phyloP scores from a whole-genome alignment of 2,329 filamentous ascomycete species.

The Gremmenia infestans region DNA sequence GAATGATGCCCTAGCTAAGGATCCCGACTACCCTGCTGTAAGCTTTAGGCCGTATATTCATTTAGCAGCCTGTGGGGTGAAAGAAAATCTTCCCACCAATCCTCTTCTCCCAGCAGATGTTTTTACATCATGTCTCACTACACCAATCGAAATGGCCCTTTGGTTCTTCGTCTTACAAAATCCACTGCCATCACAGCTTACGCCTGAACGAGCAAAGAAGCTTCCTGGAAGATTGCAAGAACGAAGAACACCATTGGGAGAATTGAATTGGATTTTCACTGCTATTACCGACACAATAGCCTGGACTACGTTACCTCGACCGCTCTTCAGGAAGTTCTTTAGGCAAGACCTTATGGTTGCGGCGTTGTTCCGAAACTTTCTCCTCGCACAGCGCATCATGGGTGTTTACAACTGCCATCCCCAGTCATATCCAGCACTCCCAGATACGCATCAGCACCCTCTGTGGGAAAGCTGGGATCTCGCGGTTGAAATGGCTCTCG shows the following conservation, averaged over 20 bases:
- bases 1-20: conserved; percentile 65
- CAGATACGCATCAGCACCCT: conserved; percentile 89
- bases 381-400: conserved; percentile 94
- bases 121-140: conserved; percentile 93
- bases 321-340: conserved; percentile 94
- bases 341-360: conserved; percentile 98
- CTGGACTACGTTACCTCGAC: conserved; percentile 88
- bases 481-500: conserved; percentile 89
- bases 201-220: conserved; percentile 77
- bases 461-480: conserved; percentile 98
- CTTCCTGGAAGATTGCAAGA: conserved; percentile 91
- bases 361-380: conserved; percentile 90
- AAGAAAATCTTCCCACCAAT: conserved; percentile 92
- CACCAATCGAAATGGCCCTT: conserved; percentile 94
- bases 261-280: conserved; percentile 99
- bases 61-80: conserved; percentile 82
- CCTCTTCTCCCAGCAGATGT: conserved; percentile 89
- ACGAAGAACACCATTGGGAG: conserved; percentile 85
- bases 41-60: conserved; percentile 71
- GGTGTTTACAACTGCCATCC: conserved; percentile 93
- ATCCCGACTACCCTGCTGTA: conserved; percentile 79
- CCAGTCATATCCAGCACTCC: conserved; percentile 85
- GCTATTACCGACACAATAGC: conserved; percentile 98
- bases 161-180: conserved; percentile 97
- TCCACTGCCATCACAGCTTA: conserved; percentile 55